Percentiles rank a stretch among this genome's conserved stretches.
Evolutionary conservation across 257 asterid genomes (phyloP).

Genomic region (Mitragyna speciosa): DNA sequence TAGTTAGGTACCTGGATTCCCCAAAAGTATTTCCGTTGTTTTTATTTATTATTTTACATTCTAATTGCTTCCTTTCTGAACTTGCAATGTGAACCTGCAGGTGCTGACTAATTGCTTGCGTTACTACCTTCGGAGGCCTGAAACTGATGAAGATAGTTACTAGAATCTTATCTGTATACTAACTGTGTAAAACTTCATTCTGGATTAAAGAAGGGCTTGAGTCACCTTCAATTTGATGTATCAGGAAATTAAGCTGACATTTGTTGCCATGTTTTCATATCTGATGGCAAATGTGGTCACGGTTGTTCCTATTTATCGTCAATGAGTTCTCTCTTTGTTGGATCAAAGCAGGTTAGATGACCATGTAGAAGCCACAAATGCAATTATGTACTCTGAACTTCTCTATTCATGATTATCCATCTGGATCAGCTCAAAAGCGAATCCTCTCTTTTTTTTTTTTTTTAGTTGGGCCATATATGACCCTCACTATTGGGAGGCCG

Average conservation of each 20-base stretch:
- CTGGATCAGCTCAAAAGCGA: no score
- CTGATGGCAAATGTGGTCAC: no score
- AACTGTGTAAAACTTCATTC: constrained; percentile 13
- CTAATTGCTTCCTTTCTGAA: not conserved
- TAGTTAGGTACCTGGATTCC: not conserved
- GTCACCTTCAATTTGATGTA: not conserved
- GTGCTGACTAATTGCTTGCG: constrained; percentile 90
- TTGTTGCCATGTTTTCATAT: not conserved
- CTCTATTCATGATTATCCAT: no score
- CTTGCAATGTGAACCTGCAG: constrained; percentile 37
- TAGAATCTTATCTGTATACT: constrained; percentile 23
- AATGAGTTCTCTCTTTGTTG: no score
- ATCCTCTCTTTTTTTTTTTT: no score
- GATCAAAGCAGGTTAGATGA: no score
- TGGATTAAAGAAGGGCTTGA: constrained; percentile 12
- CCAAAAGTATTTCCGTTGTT: not conserved
- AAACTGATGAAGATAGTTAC: constrained; percentile 86
- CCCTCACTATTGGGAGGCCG: no score
- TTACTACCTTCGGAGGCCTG: constrained; percentile 85
- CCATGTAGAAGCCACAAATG: no score
- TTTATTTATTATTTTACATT: not conserved
- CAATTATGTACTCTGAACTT: no score
- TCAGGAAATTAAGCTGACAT: not conserved
- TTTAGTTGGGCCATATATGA: no score
- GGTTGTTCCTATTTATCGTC: no score